Evolutionary conservation across 2,329 filamentous ascomycete genomes (phyloP).

Genomic region (Sclerotinia minor): DNA sequence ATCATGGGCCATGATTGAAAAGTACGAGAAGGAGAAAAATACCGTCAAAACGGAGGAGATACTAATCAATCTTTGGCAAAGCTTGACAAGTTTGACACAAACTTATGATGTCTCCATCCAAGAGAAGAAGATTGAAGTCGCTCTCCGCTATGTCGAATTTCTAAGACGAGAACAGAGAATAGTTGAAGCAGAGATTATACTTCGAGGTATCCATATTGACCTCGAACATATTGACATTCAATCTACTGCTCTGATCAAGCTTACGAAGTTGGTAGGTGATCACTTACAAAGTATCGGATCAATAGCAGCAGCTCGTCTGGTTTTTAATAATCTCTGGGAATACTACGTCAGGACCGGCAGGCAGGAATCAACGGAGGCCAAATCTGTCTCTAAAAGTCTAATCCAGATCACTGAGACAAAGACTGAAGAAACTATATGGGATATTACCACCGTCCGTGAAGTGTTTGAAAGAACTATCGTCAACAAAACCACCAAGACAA

Average conservation of each 20-base stretch:
- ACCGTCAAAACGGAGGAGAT: constrained; percentile 28
- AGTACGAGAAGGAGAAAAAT: constrained; percentile 29
- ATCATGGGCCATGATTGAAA: constrained; percentile 32
- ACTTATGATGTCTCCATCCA: constrained; percentile 25
- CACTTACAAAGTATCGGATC: constrained; percentile 27
- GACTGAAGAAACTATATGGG: constrained; percentile 24
- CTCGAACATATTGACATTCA: constrained; percentile 27
- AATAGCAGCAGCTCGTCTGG: constrained; percentile 19
- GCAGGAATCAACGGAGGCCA: constrained; percentile 26
- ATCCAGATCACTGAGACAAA: constrained; percentile 26
- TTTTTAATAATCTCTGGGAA: constrained; percentile 28
- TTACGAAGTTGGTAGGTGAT: constrained; percentile 25
- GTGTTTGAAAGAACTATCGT: constrained; percentile 28
- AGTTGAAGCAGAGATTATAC: constrained; percentile 29
- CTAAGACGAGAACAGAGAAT: constrained; percentile 28
- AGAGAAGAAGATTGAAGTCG: constrained; percentile 30
- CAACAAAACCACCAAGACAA: constrained; percentile 25
- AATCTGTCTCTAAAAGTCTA: constrained; percentile 24
- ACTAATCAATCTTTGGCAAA: constrained; percentile 30
- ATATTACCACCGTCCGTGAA: constrained; percentile 26
- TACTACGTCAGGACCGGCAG: constrained; percentile 30
- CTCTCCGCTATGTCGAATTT: constrained; percentile 30
- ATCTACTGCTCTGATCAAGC: constrained; percentile 25
- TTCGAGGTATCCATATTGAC: constrained; percentile 26
- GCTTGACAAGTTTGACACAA: constrained; percentile 23